These are phyloP conservation scores for Martiniozyma abietophila DNA, from an alignment of 805 yeast species.

Conservation along the genomic window DNA sequence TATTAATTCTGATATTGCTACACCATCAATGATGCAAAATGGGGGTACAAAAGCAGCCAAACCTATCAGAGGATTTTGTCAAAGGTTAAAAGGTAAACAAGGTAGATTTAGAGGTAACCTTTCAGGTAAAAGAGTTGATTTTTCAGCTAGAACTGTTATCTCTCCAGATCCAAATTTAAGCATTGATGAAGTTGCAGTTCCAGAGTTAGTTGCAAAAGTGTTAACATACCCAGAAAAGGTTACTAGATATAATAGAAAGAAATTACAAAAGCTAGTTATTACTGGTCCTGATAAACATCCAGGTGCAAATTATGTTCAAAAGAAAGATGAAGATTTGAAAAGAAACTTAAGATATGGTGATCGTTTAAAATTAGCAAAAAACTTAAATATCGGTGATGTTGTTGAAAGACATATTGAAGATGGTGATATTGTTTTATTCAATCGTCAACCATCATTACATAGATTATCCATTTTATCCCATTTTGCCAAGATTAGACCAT, in stretches of 20 bases:
- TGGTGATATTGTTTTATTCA: slow-evolving; percentile 91
- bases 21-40: slow-evolving; percentile 65
- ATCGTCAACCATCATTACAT: slow-evolving; percentile 96
- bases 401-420: slow-evolving; percentile 97
- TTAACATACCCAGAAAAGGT: slow-evolving; percentile 94
- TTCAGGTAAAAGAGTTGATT: slow-evolving; percentile 98
- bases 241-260: slow-evolving; percentile 74
- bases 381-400: slow-evolving; percentile 77
- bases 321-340: slow-evolving; percentile 76
- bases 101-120: slow-evolving; percentile 98
- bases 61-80: slow-evolving; percentile 93
- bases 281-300: slow-evolving; percentile 90
- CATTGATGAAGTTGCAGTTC: slow-evolving; percentile 97
- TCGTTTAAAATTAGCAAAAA: slow-evolving; percentile 63
- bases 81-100: slow-evolving; percentile 94
- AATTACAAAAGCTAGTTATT: slow-evolving; percentile 61
- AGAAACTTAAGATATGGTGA: slow-evolving; percentile 88
- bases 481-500: slow-evolving; percentile 91
- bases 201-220: slow-evolving; percentile 92
- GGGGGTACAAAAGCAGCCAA: slow-evolving; percentile 48
- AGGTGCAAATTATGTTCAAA: slow-evolving; percentile 88
- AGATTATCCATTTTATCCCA: slow-evolving; percentile 90
- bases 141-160: slow-evolving; percentile 95
- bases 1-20: slow-evolving; percentile 90
- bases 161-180: slow-evolving; percentile 96